A percentile compares a stretch with the other conserved stretches of the same genome.
Evolutionary conservation across 116 monocot species (phyloP).

Genomic region (Phalaenopsis hybrid): DNA sequence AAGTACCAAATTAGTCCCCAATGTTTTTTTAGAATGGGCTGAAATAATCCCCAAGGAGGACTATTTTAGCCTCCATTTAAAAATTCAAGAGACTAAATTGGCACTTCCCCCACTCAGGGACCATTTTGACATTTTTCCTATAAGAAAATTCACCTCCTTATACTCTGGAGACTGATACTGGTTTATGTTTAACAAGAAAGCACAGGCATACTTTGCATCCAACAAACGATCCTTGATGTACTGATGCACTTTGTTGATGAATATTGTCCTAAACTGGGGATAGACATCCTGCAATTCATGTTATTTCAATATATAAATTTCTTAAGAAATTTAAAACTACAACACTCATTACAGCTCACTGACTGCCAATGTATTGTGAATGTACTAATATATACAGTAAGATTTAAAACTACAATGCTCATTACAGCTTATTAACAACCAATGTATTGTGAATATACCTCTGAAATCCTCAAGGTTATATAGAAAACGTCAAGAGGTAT

Average conservation of each 20-base stretch:
- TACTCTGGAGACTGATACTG: conserved; percentile 39
- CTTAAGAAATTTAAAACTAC: not conserved
- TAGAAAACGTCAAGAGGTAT: conserved; percentile 21
- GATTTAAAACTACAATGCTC: not conserved
- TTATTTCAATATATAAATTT: conserved; percentile 1
- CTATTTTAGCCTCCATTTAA: too few relatives aligned
- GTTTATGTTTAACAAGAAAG: too few relatives aligned
- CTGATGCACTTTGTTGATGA: conserved; percentile 72
- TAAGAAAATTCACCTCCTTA: conserved; percentile 50
- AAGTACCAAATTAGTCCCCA: too few relatives aligned
- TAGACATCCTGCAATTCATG: conserved; percentile 46
- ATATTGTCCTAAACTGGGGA: conserved; percentile 66
- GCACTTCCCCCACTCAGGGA: too few relatives aligned
- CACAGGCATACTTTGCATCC: conserved; percentile 45
- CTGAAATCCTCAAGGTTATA: conserved; percentile 68
- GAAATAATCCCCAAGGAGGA: too few relatives aligned
- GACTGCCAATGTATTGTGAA: not conserved
- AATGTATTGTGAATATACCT: conserved; percentile 37
- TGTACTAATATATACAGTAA: conserved; percentile 6
- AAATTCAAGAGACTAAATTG: too few relatives aligned
- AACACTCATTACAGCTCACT: not conserved
- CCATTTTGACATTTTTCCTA: too few relatives aligned
- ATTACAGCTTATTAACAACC: not conserved
- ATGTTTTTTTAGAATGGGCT: too few relatives aligned
- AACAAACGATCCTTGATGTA: conserved; percentile 83